These are phyloP conservation scores for Pythium sukuiense DNA, from an alignment of 352 stramenopile genomes.

Conservation along the genomic window DNA sequence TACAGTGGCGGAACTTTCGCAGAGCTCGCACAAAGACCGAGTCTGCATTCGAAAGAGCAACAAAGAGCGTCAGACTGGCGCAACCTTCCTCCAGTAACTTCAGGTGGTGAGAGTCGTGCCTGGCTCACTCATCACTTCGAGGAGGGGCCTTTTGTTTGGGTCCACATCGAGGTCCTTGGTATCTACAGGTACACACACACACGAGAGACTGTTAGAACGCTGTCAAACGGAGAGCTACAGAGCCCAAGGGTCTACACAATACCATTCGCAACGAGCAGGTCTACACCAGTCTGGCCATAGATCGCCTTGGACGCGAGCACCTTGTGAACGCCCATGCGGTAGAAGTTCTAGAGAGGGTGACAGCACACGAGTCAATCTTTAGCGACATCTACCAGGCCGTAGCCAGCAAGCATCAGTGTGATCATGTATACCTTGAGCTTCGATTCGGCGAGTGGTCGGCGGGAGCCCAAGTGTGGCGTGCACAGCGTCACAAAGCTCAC, in stretches of 20 bases:
- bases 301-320: constrained; percentile 59
- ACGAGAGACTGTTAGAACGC: too few relatives aligned
- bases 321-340: constrained; percentile 69
- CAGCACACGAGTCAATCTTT: neutral
- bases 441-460: constrained; percentile 56
- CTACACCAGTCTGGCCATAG: constrained; percentile 74
- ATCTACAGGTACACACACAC: constrained; percentile 11
- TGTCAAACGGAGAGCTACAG: too few relatives aligned
- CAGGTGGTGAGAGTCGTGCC: constrained; percentile 18
- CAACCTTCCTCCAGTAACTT: too few relatives aligned
- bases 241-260: neutral
- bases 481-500: constrained; percentile 80
- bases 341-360: constrained; percentile 49
- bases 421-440: constrained; percentile 55
- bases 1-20: constrained; percentile 55
- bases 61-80: neutral
- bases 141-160: constrained; percentile 31
- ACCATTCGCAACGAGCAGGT: constrained; percentile 52
- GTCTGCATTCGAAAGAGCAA: constrained; percentile 22
- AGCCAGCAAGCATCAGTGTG: neutral
- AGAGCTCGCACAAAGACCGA: constrained; percentile 57
- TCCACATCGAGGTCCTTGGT: constrained; percentile 9
- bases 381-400: neutral
- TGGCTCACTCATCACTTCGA: constrained; percentile 67
- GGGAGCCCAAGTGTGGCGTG: constrained; percentile 75